Conservation (phyloP, 257 asterid genomes). For the Cinchona pubescens region DNA sequence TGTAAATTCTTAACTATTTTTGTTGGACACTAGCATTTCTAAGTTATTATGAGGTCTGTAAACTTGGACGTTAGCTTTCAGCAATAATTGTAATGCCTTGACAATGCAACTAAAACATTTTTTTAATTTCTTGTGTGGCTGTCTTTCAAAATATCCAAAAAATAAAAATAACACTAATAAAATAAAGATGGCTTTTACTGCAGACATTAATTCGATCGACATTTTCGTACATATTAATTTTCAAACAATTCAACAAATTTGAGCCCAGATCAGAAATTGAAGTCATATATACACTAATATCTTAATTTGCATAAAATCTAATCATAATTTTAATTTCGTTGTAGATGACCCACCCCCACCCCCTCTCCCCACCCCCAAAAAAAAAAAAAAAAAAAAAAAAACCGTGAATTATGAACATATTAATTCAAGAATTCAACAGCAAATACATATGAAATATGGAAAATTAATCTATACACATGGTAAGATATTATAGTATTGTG, state of each 20-base stretch:
- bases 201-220: background rate
- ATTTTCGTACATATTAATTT: background rate
- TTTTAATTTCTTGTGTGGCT: constrained; percentile 22
- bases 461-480: no score
- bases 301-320: background rate
- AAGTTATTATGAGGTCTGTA: constrained; percentile 7
- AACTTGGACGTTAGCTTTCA: constrained; percentile 47
- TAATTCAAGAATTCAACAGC: background rate
- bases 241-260: background rate
- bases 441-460: no score
- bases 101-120: constrained; percentile 18
- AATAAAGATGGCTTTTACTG: background rate
- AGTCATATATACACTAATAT: background rate
- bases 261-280: constrained; percentile 3
- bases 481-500: no score
- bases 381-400: no score
- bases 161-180: background rate
- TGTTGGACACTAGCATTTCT: background rate
- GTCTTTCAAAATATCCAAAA: constrained; percentile 10
- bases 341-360: no score
- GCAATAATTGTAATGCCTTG: constrained; percentile 35
- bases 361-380: no score
- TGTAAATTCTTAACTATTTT: constrained; percentile 2
- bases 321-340: no score
- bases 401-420: no score